Base-by-base conservation (phyloP, 83 land plant genomes). In the Isoetes engelmannii region DNA sequence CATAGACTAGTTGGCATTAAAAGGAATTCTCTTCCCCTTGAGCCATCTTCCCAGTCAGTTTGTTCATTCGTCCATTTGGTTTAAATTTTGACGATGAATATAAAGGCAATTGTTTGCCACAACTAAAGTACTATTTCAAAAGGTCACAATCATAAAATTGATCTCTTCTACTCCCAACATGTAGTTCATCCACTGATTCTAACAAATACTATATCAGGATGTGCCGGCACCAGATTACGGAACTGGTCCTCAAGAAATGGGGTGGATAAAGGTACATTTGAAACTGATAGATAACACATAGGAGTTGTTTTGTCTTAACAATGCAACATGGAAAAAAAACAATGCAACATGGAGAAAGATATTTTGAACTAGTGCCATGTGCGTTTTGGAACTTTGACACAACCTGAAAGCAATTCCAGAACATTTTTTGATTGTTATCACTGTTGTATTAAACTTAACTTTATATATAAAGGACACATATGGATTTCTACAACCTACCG, bases 241-340 rank as follows among this genome's bases (percentile, higher is more conserved):
- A 59, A 59, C 62, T 20, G 62, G 62, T 12, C 28, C 62, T 12
- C 62, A 12, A 42, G 62, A 59, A 42, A 59, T 59, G 62, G 62
- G 28, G 28, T 59, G 62, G 62, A 59, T 59, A 12, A 59, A 59
- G 62, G 62, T 59, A 7, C 9, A 42, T 18, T 59, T 18, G 10
- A 42, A 28, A 8, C 1, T 3, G 1, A 12, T 4, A 59, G 1
- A 1, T 59, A 12, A 8, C 0, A 28, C 37, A 28, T 28, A 28
- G 37, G 37, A 28, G 2, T 28, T 28, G 37, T 28, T 28, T 28
- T 28, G 37, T 28, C 37, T 28, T 28, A 0, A 28, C 37, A 28
- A 28, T 28, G 37, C 37, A 7, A 12, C 19, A 59, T 59, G 20
- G 12, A 59, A 3, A 12, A 1, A 4, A n/a, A 0, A 28, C 37